Evolutionary conservation across 768 basidiomycete species (phyloP).

Genomic region (Mycena chlorophos): DNA sequence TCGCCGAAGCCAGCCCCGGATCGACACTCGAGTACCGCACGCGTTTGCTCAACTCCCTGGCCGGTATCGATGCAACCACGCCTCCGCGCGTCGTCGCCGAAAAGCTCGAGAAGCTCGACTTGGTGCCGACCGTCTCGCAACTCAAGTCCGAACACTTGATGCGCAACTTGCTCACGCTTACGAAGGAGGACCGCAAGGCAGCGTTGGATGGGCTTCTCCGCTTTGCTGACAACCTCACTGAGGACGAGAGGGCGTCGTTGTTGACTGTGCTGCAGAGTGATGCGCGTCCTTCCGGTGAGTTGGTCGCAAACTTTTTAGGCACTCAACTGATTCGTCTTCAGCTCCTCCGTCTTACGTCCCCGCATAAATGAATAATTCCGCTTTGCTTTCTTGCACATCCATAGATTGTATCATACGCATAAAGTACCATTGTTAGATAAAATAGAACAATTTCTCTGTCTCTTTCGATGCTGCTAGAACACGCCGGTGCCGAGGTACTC

Average conservation of each 20-base stretch:
- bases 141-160: conserved; percentile 71
- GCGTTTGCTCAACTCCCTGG: conserved; percentile 61
- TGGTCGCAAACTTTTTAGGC: neutral
- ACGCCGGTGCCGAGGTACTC: neutral
- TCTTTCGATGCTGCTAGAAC: neutral
- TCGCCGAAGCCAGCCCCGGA: conserved; percentile 73
- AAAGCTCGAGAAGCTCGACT: conserved; percentile 69
- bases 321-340: conserved; percentile 20
- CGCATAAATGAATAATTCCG: neutral
- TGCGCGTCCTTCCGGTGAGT: conserved; percentile 59
- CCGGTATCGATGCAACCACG: conserved; percentile 51
- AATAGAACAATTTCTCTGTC: conserved; percentile 3
- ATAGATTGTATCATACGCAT: conserved; percentile 6
- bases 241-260: conserved; percentile 69
- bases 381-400: neutral
- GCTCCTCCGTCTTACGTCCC: conserved; percentile 42
- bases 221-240: conserved; percentile 68
- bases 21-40: conserved; percentile 66
- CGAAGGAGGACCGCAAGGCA: conserved; percentile 75
- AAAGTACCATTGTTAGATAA: neutral
- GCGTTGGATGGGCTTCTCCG: conserved; percentile 72
- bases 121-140: conserved; percentile 60
- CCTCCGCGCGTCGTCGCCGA: conserved; percentile 61
- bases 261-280: conserved; percentile 61
- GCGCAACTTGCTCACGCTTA: conserved; percentile 62